Evolutionary conservation across 805 yeast genomes (phyloP).

Genomic region (Metschnikowia continentalis): DNA sequence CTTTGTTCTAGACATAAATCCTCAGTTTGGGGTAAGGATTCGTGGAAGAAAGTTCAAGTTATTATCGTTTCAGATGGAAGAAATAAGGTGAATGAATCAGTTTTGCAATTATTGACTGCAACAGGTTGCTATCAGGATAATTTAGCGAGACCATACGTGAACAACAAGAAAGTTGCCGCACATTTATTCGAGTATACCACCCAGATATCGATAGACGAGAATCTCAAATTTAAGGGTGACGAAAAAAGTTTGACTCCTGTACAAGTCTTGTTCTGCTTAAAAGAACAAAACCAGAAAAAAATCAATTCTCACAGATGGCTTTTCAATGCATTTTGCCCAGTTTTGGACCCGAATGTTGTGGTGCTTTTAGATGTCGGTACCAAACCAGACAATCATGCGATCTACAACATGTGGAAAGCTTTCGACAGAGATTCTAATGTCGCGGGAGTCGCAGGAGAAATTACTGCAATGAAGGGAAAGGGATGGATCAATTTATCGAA

Average conservation of each 20-base stretch:
- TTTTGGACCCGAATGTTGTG: constrained; percentile 86
- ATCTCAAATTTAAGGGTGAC: constrained; percentile 83
- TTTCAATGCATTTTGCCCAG: constrained; percentile 91
- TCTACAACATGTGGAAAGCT: constrained; percentile 95
- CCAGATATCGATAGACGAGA: constrained; percentile 87
- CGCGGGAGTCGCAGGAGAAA: constrained; percentile 99
- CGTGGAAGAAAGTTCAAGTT: constrained; percentile 96
- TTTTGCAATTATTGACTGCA: constrained; percentile 83
- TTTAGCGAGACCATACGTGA: constrained; percentile 90
- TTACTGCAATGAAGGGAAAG: constrained; percentile 90
- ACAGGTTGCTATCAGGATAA: constrained; percentile 98
- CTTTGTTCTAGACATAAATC: constrained; percentile 77
- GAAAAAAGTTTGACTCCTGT: constrained; percentile 92
- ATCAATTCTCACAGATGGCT: constrained; percentile 98
- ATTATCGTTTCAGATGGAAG: constrained; percentile 93
- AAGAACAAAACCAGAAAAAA: constrained; percentile 88
- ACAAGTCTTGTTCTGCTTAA: constrained; percentile 86
- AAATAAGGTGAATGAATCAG: constrained; percentile 78
- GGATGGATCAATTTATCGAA: constrained; percentile 76
- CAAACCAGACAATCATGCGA: constrained; percentile 79
- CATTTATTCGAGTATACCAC: constrained; percentile 96
- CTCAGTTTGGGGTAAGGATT: constrained; percentile 90
- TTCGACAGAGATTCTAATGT: constrained; percentile 94
- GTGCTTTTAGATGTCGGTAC: constrained; percentile 96
- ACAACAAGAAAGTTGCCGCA: constrained; percentile 85